A percentile compares a stretch with the other conserved stretches of the same genome.
Conservation (phyloP, 768 basidiomycete genomes). For the Pleurotus ostreatus region DNA sequence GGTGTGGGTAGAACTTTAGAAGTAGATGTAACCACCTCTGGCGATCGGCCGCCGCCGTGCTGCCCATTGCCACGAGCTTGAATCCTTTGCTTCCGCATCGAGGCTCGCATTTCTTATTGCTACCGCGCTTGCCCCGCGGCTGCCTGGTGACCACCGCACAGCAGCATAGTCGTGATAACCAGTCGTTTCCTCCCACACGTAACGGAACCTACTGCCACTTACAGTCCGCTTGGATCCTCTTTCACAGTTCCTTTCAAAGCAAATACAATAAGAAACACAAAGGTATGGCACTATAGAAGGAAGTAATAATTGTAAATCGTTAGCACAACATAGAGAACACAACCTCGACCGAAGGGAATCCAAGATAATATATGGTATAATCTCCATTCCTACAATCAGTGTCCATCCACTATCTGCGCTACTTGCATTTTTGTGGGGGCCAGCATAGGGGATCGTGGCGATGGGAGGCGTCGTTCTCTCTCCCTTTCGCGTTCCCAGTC, state of each 20-base stretch:
- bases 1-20: neutral
- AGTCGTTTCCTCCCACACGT: conserved; percentile 2
- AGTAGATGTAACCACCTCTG: neutral
- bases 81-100: neutral
- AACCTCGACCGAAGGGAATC: neutral
- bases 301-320: conserved; percentile 5
- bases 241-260: conserved; percentile 6
- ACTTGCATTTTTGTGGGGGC: conserved; percentile 39
- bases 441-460: conserved; percentile 17
- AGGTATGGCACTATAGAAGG: neutral
- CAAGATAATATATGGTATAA: conserved; percentile 1
- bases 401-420: conserved; percentile 38
- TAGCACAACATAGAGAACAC: neutral
- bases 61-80: conserved; percentile 5
- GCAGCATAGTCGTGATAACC: neutral
- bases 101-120: conserved; percentile 4
- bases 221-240: neutral
- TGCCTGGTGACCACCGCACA: neutral
- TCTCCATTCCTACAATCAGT: conserved; percentile 14
- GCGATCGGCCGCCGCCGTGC: conserved; percentile 3
- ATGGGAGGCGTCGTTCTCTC: conserved; percentile 6
- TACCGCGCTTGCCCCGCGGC: conserved; percentile 8
- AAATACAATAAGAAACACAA: neutral
- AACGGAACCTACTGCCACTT: neutral
- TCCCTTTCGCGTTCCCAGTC: conserved; percentile 21